Evolutionary conservation across 192 early-diverging fungal species (phyloP), one percentile per base, ranked within the genome.

Genomic region (Pilobolus umbonatus): DNA sequence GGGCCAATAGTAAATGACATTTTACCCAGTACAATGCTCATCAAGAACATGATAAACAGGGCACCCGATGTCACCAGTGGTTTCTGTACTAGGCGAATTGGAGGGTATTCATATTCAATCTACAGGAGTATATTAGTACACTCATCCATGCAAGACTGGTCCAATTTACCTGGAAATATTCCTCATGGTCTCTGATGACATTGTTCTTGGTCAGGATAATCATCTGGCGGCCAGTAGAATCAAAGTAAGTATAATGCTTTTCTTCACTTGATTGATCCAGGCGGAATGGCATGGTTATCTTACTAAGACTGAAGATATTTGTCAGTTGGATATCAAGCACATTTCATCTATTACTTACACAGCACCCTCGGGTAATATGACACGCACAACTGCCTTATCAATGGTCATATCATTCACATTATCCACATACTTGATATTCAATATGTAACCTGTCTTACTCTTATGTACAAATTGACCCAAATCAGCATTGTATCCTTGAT

Each of bases 291-390:
- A 77, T 38, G 2, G 66, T 42, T 0, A 94, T 80, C 49, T 88
- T 65, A 14, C 91, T 75, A 52, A 91, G 72, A 46, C 88, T 90
- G 40, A 42, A 42, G 5, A 42, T 17, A n/a, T 10, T 53, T 8
- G 28, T 39, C 25, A 35, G 15, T 45, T 6, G 34, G 14, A n/a
- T 24, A n/a, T 38, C n/a, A n/a, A n/a, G n/a, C n/a, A n/a, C n/a
- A n/a, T n/a, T n/a, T n/a, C n/a, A n/a, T n/a, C n/a, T n/a, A n/a
- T 15, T 4, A 69, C 80, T 72, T 80, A 93, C 82, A 51, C 63
- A 3, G 94, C 90, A 30, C 97, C 95, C 61, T 99, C 95, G 1
- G 97, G 97, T 34, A 99, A 77, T 36, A 91, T 82, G 2, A 97
- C 65, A 1, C 74, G 84, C 11, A 99, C 64, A 61, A 80, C 65